Base-by-base conservation (phyloP, 805 yeast species). In the Diddensiella transvaalensis region DNA sequence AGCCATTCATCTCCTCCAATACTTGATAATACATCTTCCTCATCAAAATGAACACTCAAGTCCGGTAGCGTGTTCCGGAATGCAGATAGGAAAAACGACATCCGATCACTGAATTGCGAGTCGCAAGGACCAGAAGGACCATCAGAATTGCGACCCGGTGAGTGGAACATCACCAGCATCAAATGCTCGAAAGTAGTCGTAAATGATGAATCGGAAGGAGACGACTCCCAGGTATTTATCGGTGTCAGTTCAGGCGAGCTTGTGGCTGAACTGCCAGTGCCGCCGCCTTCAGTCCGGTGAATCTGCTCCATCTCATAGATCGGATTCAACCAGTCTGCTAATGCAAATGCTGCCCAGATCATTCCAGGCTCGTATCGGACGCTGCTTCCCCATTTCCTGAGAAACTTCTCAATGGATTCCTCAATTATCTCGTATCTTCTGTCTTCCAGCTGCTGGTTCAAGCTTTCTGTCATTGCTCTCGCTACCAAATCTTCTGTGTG, bases 311-410 rank as follows among this genome's bases (percentile, higher is more conserved):
- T 42, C 35, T 48, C 70, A 13, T 71, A 70, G 33, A 79, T 66
- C 1, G 86, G 87, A 3, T 95, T 90, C 26, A 80, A 76, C 96
- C 96, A 89, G 64, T 88, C 96, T 0, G 96, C 91, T 40, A 90
- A 68, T 8, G 88, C 89, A 26, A 87, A 67, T 0, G 96, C 96
- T 17, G 87, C 78, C 96, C 96, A 89, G 2, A 91, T 76, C 58
- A 89, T 72, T 0, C 95, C 90, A 39, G 83, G 75, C 64, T 87
- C 93, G 62, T 90, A 90, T 56, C 80, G 81, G 46, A 87, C 77
- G 48, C 82, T 73, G 33, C 74, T 72, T 4, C 93, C 90, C 95
- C 96, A 89, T 68, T 87, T 87, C 24, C 66, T 67, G 35, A 85
- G 67, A 61, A 90, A 90, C 48, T 75, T 75, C 39, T 73, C 60